Conservation (phyloP, 768 basidiomycete genomes). For the Lactifluus subvellereus region DNA sequence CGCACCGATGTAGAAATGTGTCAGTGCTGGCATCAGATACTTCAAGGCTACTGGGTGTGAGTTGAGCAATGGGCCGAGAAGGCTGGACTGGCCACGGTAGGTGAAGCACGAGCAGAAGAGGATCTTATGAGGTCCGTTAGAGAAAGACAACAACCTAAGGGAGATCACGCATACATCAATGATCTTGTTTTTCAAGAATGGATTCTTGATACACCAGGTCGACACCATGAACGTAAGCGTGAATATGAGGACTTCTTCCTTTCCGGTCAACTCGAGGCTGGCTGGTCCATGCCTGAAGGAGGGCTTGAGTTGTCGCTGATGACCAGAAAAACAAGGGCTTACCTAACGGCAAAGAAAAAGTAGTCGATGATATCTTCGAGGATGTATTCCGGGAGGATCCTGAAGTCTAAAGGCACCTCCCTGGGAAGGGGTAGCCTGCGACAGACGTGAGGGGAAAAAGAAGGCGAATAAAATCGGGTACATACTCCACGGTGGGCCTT, state of each 20-base stretch:
- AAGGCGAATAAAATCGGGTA: constrained; percentile 13
- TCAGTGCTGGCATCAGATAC: constrained; percentile 85
- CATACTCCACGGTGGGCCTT: constrained; percentile 57
- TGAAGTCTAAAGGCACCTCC: constrained; percentile 80
- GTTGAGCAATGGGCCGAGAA: constrained; percentile 79
- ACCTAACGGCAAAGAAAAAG: constrained; percentile 79
- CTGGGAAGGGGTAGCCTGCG: constrained; percentile 78
- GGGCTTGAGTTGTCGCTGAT: not conserved
- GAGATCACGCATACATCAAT: constrained; percentile 60
- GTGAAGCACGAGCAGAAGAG: constrained; percentile 66
- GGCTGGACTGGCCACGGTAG: constrained; percentile 62
- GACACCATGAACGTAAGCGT: constrained; percentile 86
- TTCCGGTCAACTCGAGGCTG: constrained; percentile 78
- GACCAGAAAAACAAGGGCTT: constrained; percentile 26
- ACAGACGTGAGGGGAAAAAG: not conserved
- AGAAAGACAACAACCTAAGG: not conserved
- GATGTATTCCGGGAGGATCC: constrained; percentile 88
- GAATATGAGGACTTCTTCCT: constrained; percentile 82
- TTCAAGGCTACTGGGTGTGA: constrained; percentile 79
- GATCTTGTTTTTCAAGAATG: constrained; percentile 93
- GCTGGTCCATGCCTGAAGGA: constrained; percentile 55
- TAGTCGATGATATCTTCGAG: constrained; percentile 93
- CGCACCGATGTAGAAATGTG: constrained; percentile 91
- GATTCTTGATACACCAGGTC: constrained; percentile 98
- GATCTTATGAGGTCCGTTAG: constrained; percentile 44